These are phyloP conservation scores for Scheffersomyces stipitis DNA, from an alignment of 805 yeast species.

Conservation along the genomic window DNA sequence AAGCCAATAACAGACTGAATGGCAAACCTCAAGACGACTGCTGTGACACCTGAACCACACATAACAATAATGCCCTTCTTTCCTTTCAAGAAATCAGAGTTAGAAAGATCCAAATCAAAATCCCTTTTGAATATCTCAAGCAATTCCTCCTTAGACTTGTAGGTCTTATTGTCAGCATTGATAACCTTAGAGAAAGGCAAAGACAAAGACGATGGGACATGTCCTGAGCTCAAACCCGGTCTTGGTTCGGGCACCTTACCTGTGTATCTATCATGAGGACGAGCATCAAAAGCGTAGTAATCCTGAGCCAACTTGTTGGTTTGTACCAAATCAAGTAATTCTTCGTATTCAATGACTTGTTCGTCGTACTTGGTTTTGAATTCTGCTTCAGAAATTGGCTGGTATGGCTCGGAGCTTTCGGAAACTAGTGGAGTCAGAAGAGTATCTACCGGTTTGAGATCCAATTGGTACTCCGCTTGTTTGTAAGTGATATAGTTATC, in stretches of 20 bases:
- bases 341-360: slow-evolving; percentile 67
- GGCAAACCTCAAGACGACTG: slow-evolving; percentile 77
- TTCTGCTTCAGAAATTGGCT: slow-evolving; percentile 20
- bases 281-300: slow-evolving; percentile 74
- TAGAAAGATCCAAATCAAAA: slow-evolving; percentile 30
- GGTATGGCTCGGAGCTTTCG: slow-evolving; percentile 12
- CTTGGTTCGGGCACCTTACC: slow-evolving; percentile 89
- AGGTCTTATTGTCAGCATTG: slow-evolving; percentile 43
- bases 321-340: slow-evolving; percentile 58
- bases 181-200: slow-evolving; percentile 72
- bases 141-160: slow-evolving; percentile 49
- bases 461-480: slow-evolving; percentile 46
- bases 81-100: slow-evolving; percentile 26
- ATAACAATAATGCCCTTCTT: slow-evolving; percentile 73
- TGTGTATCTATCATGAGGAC: slow-evolving; percentile 70
- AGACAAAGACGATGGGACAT: slow-evolving; percentile 76
- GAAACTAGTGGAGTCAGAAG: slow-evolving; percentile 17
- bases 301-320: slow-evolving; percentile 41
- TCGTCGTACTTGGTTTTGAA: slow-evolving; percentile 34
- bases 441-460: slow-evolving; percentile 26
- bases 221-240: slow-evolving; percentile 85
- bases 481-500: slow-evolving; percentile 65
- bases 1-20: slow-evolving; percentile 37
- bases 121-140: slow-evolving; percentile 41
- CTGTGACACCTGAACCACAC: slow-evolving; percentile 98